phyloP scores from a whole-genome alignment of 2,329 filamentous ascomycete species.

The Plenodomus tracheiphilus region DNA sequence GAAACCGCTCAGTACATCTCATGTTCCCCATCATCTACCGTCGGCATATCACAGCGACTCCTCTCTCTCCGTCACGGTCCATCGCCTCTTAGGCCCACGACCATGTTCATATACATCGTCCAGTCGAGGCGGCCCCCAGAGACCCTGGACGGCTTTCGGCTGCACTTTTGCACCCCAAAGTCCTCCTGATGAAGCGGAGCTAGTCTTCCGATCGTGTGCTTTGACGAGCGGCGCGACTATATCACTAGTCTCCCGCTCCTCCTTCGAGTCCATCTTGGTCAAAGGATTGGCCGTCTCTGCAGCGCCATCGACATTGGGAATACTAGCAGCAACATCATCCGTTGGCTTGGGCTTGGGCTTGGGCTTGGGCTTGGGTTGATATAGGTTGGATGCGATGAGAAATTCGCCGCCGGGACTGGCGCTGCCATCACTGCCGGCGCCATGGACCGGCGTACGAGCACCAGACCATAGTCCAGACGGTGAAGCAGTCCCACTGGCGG shows the following conservation, averaged over 20 bases:
- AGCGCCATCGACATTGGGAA: slow-evolving; percentile 8
- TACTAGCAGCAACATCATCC: slow-evolving; percentile 2
- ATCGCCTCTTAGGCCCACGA: slow-evolving; percentile 48
- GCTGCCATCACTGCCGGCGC: slow-evolving; percentile 21
- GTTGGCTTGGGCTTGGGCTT: slow-evolving; percentile 10
- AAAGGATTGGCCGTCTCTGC: slow-evolving; percentile 9
- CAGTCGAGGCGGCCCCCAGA: slow-evolving; percentile 49
- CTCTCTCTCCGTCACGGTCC: slow-evolving; percentile 47
- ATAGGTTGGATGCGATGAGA: slow-evolving; percentile 37
- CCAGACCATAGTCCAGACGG: slow-evolving; percentile 48
- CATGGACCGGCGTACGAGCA: slow-evolving; percentile 20
- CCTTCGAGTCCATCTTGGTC: slow-evolving; percentile 26
- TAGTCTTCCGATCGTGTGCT: slow-evolving; percentile 19
- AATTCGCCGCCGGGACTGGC: slow-evolving; percentile 36
- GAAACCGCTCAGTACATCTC: not conserved
- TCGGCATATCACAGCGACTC: slow-evolving; percentile 8
- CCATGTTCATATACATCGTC: slow-evolving; percentile 43
- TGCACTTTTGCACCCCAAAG: slow-evolving; percentile 32
- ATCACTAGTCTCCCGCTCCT: slow-evolving; percentile 35
- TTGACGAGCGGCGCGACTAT: slow-evolving; percentile 34
- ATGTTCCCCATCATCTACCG: not conserved
- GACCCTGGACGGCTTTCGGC: slow-evolving; percentile 35
- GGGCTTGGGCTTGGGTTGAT: slow-evolving; percentile 25
- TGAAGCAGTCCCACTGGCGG: slow-evolving; percentile 23
- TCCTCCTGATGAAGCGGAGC: slow-evolving; percentile 14